Evolutionary conservation across 495 filamentous ascomycete species (phyloP), one percentile per base, ranked within the genome.

Genomic region (Penicillium maclennaniae): DNA sequence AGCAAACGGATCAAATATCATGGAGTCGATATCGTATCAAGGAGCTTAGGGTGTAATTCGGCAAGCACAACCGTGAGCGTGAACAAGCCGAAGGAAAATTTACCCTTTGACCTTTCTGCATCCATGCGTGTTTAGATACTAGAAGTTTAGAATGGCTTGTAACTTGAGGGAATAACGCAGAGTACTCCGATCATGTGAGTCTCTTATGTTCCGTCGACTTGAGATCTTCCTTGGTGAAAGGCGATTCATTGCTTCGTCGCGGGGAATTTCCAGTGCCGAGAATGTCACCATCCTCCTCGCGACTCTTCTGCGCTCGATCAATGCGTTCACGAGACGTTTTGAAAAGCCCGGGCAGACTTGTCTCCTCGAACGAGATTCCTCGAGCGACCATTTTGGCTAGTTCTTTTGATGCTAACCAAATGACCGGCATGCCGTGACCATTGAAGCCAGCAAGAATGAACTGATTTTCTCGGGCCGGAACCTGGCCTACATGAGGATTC

Each of bases 381-480:
- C 67, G 42, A 7, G 16, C 40, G 7, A 81, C 50, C 74, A 83
- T 81, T 42, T 67, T 63, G 16, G 72, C 74, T 38, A 83, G 47
- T 16, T 67, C 77, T 45, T 69, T 70, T 8, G 71, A 68, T 0
- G 67, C 55, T 0, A 72, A 57, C 53, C 69, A 79, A 49, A 78
- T 73, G 17, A 75, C 53, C 6, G 79, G 65, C 79, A 82, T 84
- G 0, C 81, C 80, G 55, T 76, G 75, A 4, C 80, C 79, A 51
- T 80, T 76, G 61, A 80, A 82, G 0, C 78, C 78, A 1, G 79
- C 77, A 36, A 75, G 49, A 15, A 84, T 67, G 49, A 58, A 83
- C 45, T 74, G 68, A 6, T 66, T 69, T 6, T 67, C 40, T 26
- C 61, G 54, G 4, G 61, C 69, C 4, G 79, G 81, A 7, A 82